Evolutionary conservation across 257 asterid genomes (phyloP).

Genomic region (Gynochthodes officinalis): DNA sequence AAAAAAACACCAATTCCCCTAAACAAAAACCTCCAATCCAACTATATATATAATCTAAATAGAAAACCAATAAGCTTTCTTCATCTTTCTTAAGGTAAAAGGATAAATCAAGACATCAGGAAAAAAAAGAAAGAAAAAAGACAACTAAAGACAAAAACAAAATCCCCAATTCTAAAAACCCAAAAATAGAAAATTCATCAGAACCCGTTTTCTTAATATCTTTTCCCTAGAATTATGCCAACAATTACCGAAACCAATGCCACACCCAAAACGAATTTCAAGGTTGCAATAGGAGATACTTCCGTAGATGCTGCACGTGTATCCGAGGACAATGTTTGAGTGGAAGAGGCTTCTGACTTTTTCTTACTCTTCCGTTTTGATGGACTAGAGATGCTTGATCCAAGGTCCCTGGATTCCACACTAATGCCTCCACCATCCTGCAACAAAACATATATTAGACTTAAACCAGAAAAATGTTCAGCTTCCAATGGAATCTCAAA

Average conservation of each 20-base stretch:
- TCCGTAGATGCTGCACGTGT: constrained; percentile 26
- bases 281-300: constrained; percentile 41
- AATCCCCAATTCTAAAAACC: not conserved
- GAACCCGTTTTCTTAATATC: constrained; percentile 33
- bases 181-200: constrained; percentile 6
- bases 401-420: constrained; percentile 38
- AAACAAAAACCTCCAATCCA: not conserved
- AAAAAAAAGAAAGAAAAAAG: constrained; percentile 1
- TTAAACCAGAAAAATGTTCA: not conserved
- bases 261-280: constrained; percentile 63
- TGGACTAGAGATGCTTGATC: constrained; percentile 34
- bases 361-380: constrained; percentile 69
- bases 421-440: constrained; percentile 38
- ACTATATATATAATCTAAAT: not conserved
- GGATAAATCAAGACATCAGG: not conserved
- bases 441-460: not conserved
- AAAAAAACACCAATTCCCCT: constrained; percentile 9
- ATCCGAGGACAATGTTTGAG: constrained; percentile 37
- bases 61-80: not conserved
- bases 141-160: not conserved
- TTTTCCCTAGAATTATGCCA: constrained; percentile 72
- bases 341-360: constrained; percentile 46
- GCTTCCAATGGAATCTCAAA: not conserved
- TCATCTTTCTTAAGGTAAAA: not conserved
- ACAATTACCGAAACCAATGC: constrained; percentile 66